phyloP scores from a whole-genome alignment of 1,139 yeast species.

The Suhomyces wounanorum region DNA sequence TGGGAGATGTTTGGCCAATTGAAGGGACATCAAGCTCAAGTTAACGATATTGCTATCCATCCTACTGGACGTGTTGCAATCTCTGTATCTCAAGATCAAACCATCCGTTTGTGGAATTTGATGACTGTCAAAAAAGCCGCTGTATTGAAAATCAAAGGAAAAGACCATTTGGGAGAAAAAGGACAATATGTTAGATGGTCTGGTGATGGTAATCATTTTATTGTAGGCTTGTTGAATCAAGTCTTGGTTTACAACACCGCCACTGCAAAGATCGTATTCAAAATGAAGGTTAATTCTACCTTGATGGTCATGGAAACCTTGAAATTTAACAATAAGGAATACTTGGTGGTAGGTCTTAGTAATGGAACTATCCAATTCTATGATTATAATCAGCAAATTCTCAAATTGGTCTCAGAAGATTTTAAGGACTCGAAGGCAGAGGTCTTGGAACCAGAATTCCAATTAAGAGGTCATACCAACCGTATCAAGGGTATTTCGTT shows the following conservation, averaged over 20 bases:
- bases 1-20: conserved; percentile 92
- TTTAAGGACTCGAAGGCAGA: conserved; percentile 33
- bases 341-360: conserved; percentile 66
- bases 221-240: conserved; percentile 71
- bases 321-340: conserved; percentile 48
- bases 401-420: conserved; percentile 22
- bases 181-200: conserved; percentile 72
- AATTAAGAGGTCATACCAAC: conserved; percentile 75
- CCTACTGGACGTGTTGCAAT: conserved; percentile 92
- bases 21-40: conserved; percentile 79
- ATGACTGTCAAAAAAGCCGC: conserved; percentile 99
- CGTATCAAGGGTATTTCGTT: conserved; percentile 79
- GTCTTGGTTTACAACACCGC: conserved; percentile 66
- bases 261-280: conserved; percentile 58
- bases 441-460: conserved; percentile 50
- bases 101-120: conserved; percentile 88
- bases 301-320: conserved; percentile 69
- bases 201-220: conserved; percentile 62
- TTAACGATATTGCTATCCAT: conserved; percentile 85
- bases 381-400: conserved; percentile 35
- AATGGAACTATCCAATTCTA: conserved; percentile 73
- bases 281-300: conserved; percentile 52
- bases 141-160: conserved; percentile 69
- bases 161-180: conserved; percentile 60
- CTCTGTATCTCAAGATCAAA: conserved; percentile 81